phyloP scores from a whole-genome alignment of 2,329 filamentous ascomycete genomes.

The Trichoderma sp. region DNA sequence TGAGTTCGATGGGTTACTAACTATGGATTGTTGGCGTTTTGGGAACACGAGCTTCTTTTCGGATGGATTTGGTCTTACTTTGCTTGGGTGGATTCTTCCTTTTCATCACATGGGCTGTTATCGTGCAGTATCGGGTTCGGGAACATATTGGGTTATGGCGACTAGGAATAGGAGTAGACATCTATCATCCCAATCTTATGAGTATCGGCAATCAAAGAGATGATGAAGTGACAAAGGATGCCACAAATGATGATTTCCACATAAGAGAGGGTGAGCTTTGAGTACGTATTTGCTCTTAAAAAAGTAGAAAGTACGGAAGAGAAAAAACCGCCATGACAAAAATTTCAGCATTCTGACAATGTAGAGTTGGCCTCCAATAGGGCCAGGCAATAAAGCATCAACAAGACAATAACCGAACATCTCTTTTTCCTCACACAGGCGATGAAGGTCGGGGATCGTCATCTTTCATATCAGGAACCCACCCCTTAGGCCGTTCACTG shows the following conservation, averaged over 20 bases:
- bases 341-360: neutral
- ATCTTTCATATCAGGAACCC: slow-evolving; percentile 74
- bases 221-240: too few species aligned
- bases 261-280: neutral
- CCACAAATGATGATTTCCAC: neutral
- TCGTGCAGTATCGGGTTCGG: neutral
- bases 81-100: neutral
- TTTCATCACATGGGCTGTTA: neutral
- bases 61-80: neutral
- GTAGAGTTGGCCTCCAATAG: neutral
- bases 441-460: slow-evolving; percentile 36
- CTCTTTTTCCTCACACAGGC: slow-evolving; percentile 26
- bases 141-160: neutral
- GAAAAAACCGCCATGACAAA: neutral
- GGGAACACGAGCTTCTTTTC: neutral
- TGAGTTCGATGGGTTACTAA: neutral
- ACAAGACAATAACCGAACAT: neutral
- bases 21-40: neutral
- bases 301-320: neutral
- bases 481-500: slow-evolving; percentile 85
- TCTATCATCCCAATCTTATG: neutral
- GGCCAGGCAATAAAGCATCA: neutral
- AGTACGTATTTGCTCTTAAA: neutral
- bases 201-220: too few species aligned
- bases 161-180: neutral